Conservation (phyloP, 306 rosid species). For the Aeschynomene evenia region DNA sequence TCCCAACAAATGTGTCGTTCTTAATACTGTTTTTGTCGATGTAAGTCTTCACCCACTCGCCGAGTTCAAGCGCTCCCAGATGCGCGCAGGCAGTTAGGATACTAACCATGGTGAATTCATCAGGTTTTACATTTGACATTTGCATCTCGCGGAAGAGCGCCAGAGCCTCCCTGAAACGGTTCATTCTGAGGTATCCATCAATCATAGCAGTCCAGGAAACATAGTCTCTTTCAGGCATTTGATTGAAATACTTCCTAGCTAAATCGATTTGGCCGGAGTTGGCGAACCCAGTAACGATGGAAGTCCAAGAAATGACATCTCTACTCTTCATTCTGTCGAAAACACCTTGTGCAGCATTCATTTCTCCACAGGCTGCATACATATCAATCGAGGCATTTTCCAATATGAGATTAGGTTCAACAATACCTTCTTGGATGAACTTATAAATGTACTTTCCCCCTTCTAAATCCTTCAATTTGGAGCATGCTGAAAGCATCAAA, state of each 20-base stretch:
- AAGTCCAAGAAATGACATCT: slow-evolving; percentile 94
- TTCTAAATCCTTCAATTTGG: slow-evolving; percentile 75
- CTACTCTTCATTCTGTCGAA: slow-evolving; percentile 60
- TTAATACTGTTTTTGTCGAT: slow-evolving; percentile 67
- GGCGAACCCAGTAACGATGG: slow-evolving; percentile 65
- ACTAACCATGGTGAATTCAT: slow-evolving; percentile 89
- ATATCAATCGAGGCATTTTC: slow-evolving; percentile 76
- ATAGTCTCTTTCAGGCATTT: slow-evolving; percentile 71
- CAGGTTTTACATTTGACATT: slow-evolving; percentile 64
- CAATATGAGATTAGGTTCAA: slow-evolving; percentile 53
- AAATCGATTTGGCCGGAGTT: slow-evolving; percentile 55
- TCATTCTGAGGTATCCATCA: slow-evolving; percentile 68
- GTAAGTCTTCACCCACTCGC: slow-evolving; percentile 82
- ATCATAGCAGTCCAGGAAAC: slow-evolving; percentile 95
- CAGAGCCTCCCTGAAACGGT: slow-evolving; percentile 77
- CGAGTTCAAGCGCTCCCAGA: slow-evolving; percentile 84
- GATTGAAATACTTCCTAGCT: slow-evolving; percentile 66
- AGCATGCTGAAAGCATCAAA: slow-evolving; percentile 70
- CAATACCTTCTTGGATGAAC: slow-evolving; percentile 40
- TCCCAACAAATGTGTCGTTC: slow-evolving; percentile 70
- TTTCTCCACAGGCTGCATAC: slow-evolving; percentile 78
- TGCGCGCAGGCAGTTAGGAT: slow-evolving; percentile 85
- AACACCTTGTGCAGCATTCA: slow-evolving; percentile 58
- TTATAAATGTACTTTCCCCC: slow-evolving; percentile 53
- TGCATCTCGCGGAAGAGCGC: slow-evolving; percentile 83